These are phyloP conservation scores for Astrephomene gubernaculifera DNA, from an alignment of 139 green algal species.

Conservation along the genomic window DNA sequence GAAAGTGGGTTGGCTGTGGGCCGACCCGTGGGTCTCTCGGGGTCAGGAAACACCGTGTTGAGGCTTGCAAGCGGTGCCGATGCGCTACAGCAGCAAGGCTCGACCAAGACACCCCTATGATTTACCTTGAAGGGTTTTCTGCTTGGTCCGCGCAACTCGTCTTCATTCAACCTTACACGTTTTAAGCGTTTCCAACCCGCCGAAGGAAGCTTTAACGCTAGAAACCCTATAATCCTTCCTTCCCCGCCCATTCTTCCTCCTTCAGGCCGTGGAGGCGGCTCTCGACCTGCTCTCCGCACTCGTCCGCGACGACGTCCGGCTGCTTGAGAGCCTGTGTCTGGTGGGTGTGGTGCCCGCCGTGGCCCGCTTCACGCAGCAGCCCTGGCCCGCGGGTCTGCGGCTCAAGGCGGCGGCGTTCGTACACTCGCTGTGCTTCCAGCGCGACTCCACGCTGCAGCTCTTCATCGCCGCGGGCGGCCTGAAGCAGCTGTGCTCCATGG, in stretches of 20 bases:
- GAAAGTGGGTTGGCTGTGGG: conserved; percentile 37
- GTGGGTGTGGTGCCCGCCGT: conserved; percentile 80
- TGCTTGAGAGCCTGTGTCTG: conserved; percentile 74
- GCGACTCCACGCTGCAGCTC: conserved; percentile 58
- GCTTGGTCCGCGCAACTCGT: no score
- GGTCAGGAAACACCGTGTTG: no score
- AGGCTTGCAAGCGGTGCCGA: no score
- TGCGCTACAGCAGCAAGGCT: no score
- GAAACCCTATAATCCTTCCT: no score
- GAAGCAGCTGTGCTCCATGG: conserved; percentile 64
- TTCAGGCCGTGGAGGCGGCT: conserved; percentile 58
- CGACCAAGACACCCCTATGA: no score
- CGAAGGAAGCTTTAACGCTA: no score
- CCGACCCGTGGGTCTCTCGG: no score
- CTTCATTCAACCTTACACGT: no score
- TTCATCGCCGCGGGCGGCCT: conserved; percentile 51
- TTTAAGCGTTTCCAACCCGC: no score
- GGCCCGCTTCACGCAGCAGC: conserved; percentile 27
- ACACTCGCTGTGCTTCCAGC: conserved; percentile 65
- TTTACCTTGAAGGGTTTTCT: no score
- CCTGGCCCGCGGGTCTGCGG: conserved; percentile 51
- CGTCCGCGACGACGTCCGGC: conserved; percentile 49
- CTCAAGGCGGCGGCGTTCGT: conserved; percentile 74
- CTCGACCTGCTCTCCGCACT: conserved; percentile 73
- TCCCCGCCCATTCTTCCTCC: not conserved